Evolutionary conservation across 768 basidiomycete species (phyloP), one percentile per base, ranked within the genome.

Genomic region (Pilatotrama ljubarskyi): DNA sequence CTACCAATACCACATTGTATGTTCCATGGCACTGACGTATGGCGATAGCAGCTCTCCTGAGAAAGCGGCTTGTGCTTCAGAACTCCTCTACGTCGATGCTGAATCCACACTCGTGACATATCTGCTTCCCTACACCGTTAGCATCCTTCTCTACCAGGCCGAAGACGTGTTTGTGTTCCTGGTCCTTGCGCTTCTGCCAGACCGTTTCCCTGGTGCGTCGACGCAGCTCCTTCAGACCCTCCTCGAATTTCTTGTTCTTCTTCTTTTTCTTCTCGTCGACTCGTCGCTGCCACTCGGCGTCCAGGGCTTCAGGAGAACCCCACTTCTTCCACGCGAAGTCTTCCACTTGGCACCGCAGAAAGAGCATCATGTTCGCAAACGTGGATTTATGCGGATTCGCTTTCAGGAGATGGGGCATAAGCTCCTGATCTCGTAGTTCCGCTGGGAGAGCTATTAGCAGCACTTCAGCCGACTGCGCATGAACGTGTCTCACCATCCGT

Each of bases 281-380:
- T 52, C 95, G 82, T 35, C 81, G 80, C 66, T 91, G 88, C 73
- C 87, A 98, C 70, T 98, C 96, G 6, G 80, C 82, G 68, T 98
- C 96, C 48, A 99, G 74, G 10, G 85, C 93, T 72, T 97, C 95
- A 9, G 92, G 82, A 1, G 93, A 91, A 0, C 94, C 95, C 97
- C 97, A 99, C 75, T 99, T 99, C 71, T 91, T 88, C 90, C 89
- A 97, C 5, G 97, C 96, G 74, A 95, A 98, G 44, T 88, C 91
- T 72, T 99, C 97, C 1, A 97, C 93, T 72, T 98, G 96, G 69
- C 79, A 89, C 35, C 97, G 86, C 5, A 98, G 80, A 75, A 91
- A 98, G 20, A 99, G 81, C 97, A 98, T 98, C 97, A 98, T 98
- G 78, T 98, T 99, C 36, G 91, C 91, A 70, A 91, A 98, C 0